These are phyloP conservation scores for Debaryomyces sp. DNA, from an alignment of 1,139 yeast genomes.

Conservation along the genomic window DNA sequence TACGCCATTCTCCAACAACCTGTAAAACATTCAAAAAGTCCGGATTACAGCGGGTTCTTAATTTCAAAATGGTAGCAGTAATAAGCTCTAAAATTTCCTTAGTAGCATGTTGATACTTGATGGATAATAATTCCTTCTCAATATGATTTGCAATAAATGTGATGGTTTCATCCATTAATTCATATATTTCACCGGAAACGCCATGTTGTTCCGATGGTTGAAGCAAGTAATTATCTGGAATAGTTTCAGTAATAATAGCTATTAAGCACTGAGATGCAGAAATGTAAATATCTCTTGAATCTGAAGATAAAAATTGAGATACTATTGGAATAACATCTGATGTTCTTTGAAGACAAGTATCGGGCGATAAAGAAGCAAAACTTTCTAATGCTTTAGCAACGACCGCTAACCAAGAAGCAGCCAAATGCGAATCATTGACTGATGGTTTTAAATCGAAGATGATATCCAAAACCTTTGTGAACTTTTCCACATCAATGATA, in stretches of 20 bases:
- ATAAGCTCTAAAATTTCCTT: conserved; percentile 73
- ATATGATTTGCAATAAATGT: conserved; percentile 51
- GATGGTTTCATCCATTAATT: conserved; percentile 57
- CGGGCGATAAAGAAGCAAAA: conserved; percentile 62
- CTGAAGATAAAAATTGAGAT: conserved; percentile 65
- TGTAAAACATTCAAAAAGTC: conserved; percentile 67
- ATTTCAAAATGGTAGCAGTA: conserved; percentile 62
- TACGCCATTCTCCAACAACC: conserved; percentile 84
- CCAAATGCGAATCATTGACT: conserved; percentile 76
- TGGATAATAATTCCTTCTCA: conserved; percentile 62
- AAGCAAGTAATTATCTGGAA: conserved; percentile 62
- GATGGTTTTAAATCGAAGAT: conserved; percentile 83
- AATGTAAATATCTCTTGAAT: conserved; percentile 63
- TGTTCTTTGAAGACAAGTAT: conserved; percentile 56
- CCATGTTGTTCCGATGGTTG: conserved; percentile 47
- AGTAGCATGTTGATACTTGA: conserved; percentile 78
- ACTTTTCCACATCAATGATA: conserved; percentile 63
- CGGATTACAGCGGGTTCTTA: conserved; percentile 72
- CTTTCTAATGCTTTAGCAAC: conserved; percentile 84
- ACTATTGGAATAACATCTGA: conserved; percentile 62
- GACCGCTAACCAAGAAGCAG: conserved; percentile 95
- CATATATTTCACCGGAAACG: conserved; percentile 49
- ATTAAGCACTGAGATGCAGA: conserved; percentile 88
- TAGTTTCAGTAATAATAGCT: conserved; percentile 67
- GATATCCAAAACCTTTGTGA: conserved; percentile 64